Conservation (phyloP, 805 yeast species). For the Yarrowia sp. region DNA sequence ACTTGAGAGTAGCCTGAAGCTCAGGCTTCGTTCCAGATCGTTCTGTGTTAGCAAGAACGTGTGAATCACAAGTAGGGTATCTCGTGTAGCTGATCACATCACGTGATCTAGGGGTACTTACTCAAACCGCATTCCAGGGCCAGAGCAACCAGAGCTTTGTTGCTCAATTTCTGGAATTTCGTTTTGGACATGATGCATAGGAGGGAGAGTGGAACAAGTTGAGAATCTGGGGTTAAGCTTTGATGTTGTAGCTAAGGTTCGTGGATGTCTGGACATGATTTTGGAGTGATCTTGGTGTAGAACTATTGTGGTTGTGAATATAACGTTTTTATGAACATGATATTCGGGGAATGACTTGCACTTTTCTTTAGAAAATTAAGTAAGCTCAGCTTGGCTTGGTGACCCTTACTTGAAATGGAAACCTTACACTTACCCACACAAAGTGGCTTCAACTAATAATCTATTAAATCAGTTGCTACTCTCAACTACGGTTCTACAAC, state of each 20-base stretch:
- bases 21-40: constrained; percentile 13
- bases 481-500: too few species aligned
- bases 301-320: too few species aligned
- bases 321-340: too few species aligned
- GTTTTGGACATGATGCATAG: background rate
- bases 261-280: background rate
- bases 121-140: constrained; percentile 17
- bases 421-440: too few species aligned
- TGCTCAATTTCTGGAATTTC: background rate
- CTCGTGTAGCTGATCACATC: background rate
- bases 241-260: background rate
- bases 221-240: too few species aligned
- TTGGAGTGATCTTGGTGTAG: too few species aligned
- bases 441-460: too few species aligned
- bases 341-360: too few species aligned
- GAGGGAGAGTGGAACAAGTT: background rate
- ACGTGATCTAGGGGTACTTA: background rate
- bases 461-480: too few species aligned
- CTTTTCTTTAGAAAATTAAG: too few species aligned
- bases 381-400: too few species aligned
- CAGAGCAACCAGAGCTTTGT: constrained; percentile 2
- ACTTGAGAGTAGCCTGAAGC: background rate
- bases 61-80: background rate
- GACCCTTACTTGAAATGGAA: too few species aligned
- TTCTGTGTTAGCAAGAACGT: background rate